phyloP scores from a whole-genome alignment of 345 rosid species.

The Combretum micranthum region DNA sequence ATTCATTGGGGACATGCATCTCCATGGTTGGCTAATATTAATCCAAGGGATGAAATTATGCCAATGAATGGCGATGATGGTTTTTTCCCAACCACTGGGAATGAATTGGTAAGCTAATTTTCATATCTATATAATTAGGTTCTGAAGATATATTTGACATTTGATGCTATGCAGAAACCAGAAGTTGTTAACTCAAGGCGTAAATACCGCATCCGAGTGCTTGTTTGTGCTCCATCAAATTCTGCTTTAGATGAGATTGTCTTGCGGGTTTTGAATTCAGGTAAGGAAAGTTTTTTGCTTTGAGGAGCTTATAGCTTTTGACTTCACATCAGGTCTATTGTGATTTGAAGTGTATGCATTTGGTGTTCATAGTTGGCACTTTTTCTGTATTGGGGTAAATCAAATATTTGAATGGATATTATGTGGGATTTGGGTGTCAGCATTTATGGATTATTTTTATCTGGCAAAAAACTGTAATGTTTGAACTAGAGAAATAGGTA shows the following conservation, averaged over 20 bases:
- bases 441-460: too few species aligned
- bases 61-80: constrained; percentile 90
- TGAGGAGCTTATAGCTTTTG: neutral
- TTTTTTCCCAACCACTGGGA: constrained; percentile 80
- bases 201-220: constrained; percentile 66
- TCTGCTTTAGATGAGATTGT: constrained; percentile 98
- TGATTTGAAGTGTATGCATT: neutral
- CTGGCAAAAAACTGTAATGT: too few species aligned
- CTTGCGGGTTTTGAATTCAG: constrained; percentile 65
- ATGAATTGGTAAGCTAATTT: constrained; percentile 61
- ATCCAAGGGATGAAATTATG: constrained; percentile 82
- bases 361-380: neutral
- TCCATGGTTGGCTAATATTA: constrained; percentile 71
- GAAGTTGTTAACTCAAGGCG: constrained; percentile 72
- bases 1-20: constrained; percentile 73
- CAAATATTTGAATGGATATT: too few species aligned
- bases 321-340: neutral
- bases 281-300: constrained; percentile 28
- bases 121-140: neutral
- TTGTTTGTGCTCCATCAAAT: constrained; percentile 97
- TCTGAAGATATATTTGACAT: constrained; percentile 7
- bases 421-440: too few species aligned
- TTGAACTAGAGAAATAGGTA: too few species aligned
- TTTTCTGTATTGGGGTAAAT: too few species aligned
- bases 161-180: constrained; percentile 51